These are phyloP conservation scores for Lyophyllum decastes DNA, from an alignment of 768 basidiomycete genomes.

Conservation along the genomic window DNA sequence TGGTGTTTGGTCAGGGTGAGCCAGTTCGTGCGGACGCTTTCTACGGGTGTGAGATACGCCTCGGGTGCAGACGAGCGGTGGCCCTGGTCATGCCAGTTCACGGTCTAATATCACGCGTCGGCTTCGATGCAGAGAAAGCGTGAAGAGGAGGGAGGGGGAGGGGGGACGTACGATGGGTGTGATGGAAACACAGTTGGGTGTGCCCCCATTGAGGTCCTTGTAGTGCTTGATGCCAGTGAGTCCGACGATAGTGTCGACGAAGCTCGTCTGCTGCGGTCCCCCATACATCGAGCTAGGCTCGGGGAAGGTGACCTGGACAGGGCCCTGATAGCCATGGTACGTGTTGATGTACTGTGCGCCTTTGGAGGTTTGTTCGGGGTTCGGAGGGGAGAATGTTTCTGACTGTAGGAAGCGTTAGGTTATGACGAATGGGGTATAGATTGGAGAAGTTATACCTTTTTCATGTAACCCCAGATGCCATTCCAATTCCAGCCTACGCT, in stretches of 20 bases:
- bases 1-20: conserved; percentile 44
- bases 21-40: conserved; percentile 47
- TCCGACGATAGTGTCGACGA: conserved; percentile 45
- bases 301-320: conserved; percentile 54
- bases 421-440: neutral
- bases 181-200: conserved; percentile 56
- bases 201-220: conserved; percentile 56
- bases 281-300: conserved; percentile 50
- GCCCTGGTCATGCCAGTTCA: conserved; percentile 50
- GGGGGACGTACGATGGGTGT: conserved; percentile 44
- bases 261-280: conserved; percentile 53
- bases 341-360: conserved; percentile 46
- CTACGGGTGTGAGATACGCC: conserved; percentile 58
- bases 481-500: conserved; percentile 50
- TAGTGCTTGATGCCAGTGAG: conserved; percentile 49
- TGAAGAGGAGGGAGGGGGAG: too few relatives aligned
- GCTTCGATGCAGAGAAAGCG: neutral
- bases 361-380: conserved; percentile 42
- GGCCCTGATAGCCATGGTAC: conserved; percentile 55
- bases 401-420: conserved; percentile 29
- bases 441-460: conserved; percentile 34
- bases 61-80: conserved; percentile 55
- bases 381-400: conserved; percentile 49
- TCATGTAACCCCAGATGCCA: conserved; percentile 45
- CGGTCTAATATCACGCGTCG: conserved; percentile 27